Base-by-base conservation (phyloP, 2,329 filamentous ascomycete genomes). In the Pseudocercospora ulei region DNA sequence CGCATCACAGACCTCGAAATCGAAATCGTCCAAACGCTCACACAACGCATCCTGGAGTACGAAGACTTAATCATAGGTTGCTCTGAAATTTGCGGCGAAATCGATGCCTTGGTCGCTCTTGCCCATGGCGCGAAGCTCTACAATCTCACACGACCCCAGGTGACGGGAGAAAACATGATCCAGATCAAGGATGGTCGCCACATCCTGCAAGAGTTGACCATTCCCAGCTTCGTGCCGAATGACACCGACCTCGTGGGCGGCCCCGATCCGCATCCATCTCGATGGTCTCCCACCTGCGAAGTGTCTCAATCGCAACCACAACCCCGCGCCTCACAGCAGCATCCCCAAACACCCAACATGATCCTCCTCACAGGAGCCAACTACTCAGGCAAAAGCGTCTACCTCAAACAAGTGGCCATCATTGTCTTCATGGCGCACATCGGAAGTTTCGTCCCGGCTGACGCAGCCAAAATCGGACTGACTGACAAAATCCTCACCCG, bases 331-430 rank as follows among this genome's bases (percentile, higher is more conserved):
- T n/a, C n/a, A n/a, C n/a, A n/a, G n/a, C 27, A 30, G 16, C 27
- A 12, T 8, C 18, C 20, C 1, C 33, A 43, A 20, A 57, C 56
- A 2, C 76, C 82, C 7, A 84, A 73, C 48, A 80, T 85, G 63
- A 59, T 95, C 7, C 65, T 95, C 4, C 62, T 98, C 53, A 96
- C 90, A 0, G 90, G 90, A 0, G 87, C 90, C 3, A 98, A 98
- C 52, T 92, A 90, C 58, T 96, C 90, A 0, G 90, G 90, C 0
- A 98, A 98, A 61, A 96, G 86, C 51, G 76, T 96, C 0, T 96
- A 94, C 60, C 71, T 96, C 56, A 98, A 93, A 60, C 88, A 98
- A 59, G 75, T 84, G 19, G 90, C 87, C 3, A 66, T 95, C 34
- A 90, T 94, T 42, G 78, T 93, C 8, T 95, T 90, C 56, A 72